Evolutionary conservation across 495 filamentous ascomycete genomes (phyloP).

Genomic region (Hypoxylon fragiforme): DNA sequence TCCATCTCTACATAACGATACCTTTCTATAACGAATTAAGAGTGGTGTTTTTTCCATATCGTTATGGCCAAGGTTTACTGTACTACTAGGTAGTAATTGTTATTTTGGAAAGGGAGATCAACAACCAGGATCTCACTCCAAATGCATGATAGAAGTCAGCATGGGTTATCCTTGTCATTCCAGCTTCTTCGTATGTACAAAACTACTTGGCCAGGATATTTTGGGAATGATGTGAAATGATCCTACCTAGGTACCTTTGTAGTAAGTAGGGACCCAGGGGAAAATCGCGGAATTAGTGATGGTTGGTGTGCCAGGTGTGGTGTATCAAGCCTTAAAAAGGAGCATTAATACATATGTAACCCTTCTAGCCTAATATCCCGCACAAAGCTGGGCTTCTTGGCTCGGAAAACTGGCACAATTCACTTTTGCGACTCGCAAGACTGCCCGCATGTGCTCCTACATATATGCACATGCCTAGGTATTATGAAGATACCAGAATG

Average conservation of each 20-base stretch:
- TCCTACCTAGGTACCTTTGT: too few relatives aligned
- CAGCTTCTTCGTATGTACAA: constrained; percentile 18
- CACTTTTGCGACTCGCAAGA: not conserved
- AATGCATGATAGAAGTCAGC: constrained; percentile 22
- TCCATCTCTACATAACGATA: too few relatives aligned
- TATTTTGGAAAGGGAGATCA: constrained; percentile 55
- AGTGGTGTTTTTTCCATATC: too few relatives aligned
- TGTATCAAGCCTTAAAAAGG: constrained; percentile 18
- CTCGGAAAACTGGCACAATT: constrained; percentile 22
- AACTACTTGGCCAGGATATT: constrained; percentile 20
- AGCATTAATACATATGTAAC: constrained; percentile 13
- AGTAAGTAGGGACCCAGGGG: constrained; percentile 20
- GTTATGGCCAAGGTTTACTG: too few relatives aligned
- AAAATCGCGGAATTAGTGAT: constrained; percentile 18
- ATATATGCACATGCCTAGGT: too few relatives aligned
- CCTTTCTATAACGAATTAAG: too few relatives aligned
- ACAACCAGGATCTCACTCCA: constrained; percentile 44
- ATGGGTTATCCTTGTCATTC: constrained; percentile 31
- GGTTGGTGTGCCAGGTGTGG: too few relatives aligned
- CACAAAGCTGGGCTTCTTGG: constrained; percentile 14
- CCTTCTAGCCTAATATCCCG: constrained; percentile 5
- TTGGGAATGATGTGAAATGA: constrained; percentile 24
- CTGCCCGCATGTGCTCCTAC: too few relatives aligned
- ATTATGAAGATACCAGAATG: constrained; percentile 14
- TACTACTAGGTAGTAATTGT: too few relatives aligned